Percentiles rank a stretch among this genome's conserved stretches.
Conservation (phyloP, 768 basidiomycete genomes). For the Agaricus bisporus region DNA sequence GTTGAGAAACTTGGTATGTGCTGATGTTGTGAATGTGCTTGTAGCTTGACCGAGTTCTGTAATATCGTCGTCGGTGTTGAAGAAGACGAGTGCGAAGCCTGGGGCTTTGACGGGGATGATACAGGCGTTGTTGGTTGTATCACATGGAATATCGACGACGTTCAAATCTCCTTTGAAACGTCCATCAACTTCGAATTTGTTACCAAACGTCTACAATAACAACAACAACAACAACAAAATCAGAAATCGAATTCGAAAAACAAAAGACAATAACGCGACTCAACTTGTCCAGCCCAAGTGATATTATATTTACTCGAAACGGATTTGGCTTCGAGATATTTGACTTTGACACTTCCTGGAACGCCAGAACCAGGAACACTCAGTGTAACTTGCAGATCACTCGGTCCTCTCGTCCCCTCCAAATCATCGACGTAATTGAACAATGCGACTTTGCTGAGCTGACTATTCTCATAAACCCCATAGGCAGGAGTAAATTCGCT, state of each 20-base stretch:
- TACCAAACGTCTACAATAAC: slow-evolving; percentile 48
- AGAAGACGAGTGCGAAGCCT: slow-evolving; percentile 70
- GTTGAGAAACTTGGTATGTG: slow-evolving; percentile 46
- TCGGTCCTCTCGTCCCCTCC: slow-evolving; percentile 40
- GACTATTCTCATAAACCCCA: slow-evolving; percentile 69
- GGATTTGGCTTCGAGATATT: slow-evolving; percentile 51
- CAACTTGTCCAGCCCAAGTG: slow-evolving; percentile 76
- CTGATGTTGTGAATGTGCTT: slow-evolving; percentile 52
- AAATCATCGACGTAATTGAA: slow-evolving; percentile 70
- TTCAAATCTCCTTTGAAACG: slow-evolving; percentile 48
- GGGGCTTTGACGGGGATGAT: slow-evolving; percentile 61
- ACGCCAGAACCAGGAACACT: slow-evolving; percentile 40
- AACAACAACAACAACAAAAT: too few species aligned
- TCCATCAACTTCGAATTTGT: slow-evolving; percentile 60
- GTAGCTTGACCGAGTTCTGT: slow-evolving; percentile 19
- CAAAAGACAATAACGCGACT: slow-evolving; percentile 8
- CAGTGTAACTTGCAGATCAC: slow-evolving; percentile 36
- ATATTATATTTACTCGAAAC: slow-evolving; percentile 60
- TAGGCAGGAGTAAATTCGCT: slow-evolving; percentile 59
- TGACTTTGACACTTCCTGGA: slow-evolving; percentile 42
- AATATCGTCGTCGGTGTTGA: slow-evolving; percentile 26
- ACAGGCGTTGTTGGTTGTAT: slow-evolving; percentile 47
- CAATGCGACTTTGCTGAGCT: slow-evolving; percentile 53
- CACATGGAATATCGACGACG: slow-evolving; percentile 57
- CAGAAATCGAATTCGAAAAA: not conserved